Evolutionary conservation across 345 rosid species (phyloP), one percentile per base, ranked within the genome.

Genomic region (Conringia planisiliqua): DNA sequence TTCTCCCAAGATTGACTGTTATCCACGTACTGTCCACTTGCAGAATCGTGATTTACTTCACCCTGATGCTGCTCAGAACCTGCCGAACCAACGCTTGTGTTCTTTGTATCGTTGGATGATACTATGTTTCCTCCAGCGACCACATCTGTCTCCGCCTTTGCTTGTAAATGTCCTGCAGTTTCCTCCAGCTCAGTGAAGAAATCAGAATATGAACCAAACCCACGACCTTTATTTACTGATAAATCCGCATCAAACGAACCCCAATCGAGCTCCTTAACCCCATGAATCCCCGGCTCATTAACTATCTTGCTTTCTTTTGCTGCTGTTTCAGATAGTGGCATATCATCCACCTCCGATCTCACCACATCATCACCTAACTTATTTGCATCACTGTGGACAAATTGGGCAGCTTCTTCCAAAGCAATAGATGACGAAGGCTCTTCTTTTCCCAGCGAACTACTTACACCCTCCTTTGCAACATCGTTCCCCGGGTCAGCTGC

Each of bases 221-320:
- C 96, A 68, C 79, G 72, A 71, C 58, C 77, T 38, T 84, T 89
- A 58, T 81, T 83, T 7, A 73, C 84, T 0, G 63, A 70, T 7
- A 85, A 78, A 80, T 89, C 97, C 3, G 88, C 87, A 79, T 79
- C 78, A 79, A 96, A 88, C 0, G 97, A 89, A 71, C 83, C 86
- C 99, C 99, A 96, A 5, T 90, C 98, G 40, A 92, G 82, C 85
- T 89, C 89, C 86, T 86, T 90, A 80, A 86, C 85, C 74, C 84
- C 88, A 36, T 83, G 77, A 72, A 75, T 74, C 35, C 36, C 44
- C 14, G 89, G 70, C 74, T 80, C 96, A 72, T 38, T 46, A 39
- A 66, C 67, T 44, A 29, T 6, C 22, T 81, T 72, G 71, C 75
- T 62, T 40, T 60, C 60, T 26, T n/a, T 32, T 10, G 17, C 66